These are phyloP conservation scores for Pittosporum tobira DNA, from an alignment of 129 eudicot genomes.

Conservation along the genomic window DNA sequence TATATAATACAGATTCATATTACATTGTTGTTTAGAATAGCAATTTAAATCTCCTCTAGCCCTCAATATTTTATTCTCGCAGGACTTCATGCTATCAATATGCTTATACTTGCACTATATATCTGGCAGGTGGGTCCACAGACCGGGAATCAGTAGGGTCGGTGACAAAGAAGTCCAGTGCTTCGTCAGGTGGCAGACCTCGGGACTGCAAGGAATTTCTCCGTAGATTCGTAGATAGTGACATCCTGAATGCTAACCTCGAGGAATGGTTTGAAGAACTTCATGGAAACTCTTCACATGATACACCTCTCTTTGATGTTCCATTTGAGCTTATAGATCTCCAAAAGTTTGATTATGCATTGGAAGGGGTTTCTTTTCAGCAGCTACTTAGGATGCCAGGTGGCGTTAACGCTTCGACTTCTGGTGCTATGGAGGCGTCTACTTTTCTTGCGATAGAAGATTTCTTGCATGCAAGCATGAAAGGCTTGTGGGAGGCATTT, in stretches of 20 bases:
- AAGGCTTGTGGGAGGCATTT: conserved; percentile 94
- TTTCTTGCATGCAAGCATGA: conserved; percentile 74
- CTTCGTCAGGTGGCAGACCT: conserved; percentile 67
- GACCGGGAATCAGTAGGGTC: conserved; percentile 68
- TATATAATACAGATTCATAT: too few species aligned
- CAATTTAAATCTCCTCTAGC: too few species aligned
- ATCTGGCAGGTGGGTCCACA: conserved; percentile 65
- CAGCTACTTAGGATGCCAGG: conserved; percentile 94
- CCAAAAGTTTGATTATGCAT: conserved; percentile 93
- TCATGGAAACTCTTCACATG: conserved; percentile 27
- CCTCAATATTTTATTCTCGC: too few species aligned
- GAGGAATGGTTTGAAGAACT: conserved; percentile 58
- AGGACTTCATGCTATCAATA: conserved; percentile 4
- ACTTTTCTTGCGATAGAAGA: conserved; percentile 86
- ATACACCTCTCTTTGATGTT: conserved; percentile 42
- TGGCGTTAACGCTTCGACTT: conserved; percentile 62
- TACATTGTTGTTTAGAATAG: too few species aligned
- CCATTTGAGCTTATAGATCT: conserved; percentile 89
- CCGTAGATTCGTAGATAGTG: conserved; percentile 68
- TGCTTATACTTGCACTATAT: conserved; percentile 5
- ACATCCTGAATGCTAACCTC: conserved; percentile 42
- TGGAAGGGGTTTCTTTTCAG: conserved; percentile 86
- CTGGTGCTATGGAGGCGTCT: conserved; percentile 55
- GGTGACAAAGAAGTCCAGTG: conserved; percentile 72
- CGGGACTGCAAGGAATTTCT: conserved; percentile 63